Evolutionary conservation across 2,329 filamentous ascomycete species (phyloP).

Genomic region (Colletotrichum spinosum): DNA sequence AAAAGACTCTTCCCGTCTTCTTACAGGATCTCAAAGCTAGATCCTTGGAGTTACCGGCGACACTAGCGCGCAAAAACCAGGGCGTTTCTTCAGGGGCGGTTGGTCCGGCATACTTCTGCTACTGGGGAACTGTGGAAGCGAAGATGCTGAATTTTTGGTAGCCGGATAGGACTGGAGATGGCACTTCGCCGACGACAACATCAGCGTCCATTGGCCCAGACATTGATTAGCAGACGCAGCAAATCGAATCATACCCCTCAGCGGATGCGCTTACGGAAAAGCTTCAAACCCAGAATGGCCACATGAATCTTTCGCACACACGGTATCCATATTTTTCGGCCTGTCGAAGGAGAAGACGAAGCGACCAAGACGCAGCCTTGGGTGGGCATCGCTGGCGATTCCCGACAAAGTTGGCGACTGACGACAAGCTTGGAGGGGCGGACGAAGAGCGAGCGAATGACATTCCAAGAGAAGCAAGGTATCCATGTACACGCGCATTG

Average conservation of each 20-base stretch:
- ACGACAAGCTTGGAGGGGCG: background rate
- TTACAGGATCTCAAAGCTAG: too few relatives aligned
- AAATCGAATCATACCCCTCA: too few relatives aligned
- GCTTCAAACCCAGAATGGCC: too few relatives aligned
- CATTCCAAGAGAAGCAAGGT: background rate
- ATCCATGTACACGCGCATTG: background rate
- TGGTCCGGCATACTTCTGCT: too few relatives aligned
- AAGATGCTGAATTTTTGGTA: background rate
- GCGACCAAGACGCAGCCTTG: background rate
- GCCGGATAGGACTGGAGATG: conserved; percentile 4
- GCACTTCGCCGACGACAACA: conserved; percentile 8
- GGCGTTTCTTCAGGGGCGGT: too few relatives aligned
- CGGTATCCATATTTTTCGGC: background rate
- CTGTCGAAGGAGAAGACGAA: background rate
- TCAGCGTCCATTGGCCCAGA: conserved; percentile 11
- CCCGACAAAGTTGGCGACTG: conserved; percentile 1
- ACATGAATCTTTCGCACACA: too few relatives aligned
- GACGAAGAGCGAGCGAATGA: background rate
- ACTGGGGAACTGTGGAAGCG: too few relatives aligned
- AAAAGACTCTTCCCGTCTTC: too few relatives aligned
- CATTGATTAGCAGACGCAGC: background rate
- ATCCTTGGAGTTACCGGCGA: too few relatives aligned
- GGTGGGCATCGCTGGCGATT: background rate
- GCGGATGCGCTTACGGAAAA: too few relatives aligned
- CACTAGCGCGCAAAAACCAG: too few relatives aligned